These are phyloP conservation scores for Chlorella sp. DNA, from an alignment of 139 green algal species.

Conservation along the genomic window DNA sequence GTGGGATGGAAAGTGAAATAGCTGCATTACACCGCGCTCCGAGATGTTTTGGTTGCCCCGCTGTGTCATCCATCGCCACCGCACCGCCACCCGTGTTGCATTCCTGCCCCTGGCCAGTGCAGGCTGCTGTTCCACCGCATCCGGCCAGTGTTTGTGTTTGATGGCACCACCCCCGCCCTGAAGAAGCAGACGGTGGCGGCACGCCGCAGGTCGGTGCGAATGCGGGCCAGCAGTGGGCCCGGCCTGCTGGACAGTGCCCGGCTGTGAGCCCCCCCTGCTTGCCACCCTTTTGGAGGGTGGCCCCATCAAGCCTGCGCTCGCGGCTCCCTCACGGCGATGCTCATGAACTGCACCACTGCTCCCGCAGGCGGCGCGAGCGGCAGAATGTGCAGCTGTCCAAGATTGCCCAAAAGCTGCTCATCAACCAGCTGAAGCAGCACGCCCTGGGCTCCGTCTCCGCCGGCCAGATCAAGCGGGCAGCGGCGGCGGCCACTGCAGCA, in stretches of 20 bases:
- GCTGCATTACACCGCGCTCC: no score
- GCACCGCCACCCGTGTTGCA: no score
- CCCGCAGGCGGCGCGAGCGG: constrained; percentile 71
- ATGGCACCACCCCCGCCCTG: constrained; percentile 92
- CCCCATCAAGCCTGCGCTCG: no score
- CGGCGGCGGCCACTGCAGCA: background rate
- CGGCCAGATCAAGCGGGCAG: background rate
- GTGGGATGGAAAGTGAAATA: no score
- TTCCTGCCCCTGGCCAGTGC: background rate
- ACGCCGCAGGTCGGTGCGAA: constrained; percentile 43
- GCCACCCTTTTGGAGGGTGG: no score
- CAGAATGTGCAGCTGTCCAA: constrained; percentile 74
- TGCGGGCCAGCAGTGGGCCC: no score
- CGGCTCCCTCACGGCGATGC: no score
- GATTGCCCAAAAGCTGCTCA: constrained; percentile 94
- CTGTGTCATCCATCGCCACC: no score
- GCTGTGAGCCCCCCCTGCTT: no score
- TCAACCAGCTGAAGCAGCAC: constrained; percentile 86
- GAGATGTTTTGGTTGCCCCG: no score
- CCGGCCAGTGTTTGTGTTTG: constrained; percentile 97
- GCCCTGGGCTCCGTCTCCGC: constrained; percentile 21
- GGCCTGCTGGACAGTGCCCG: no score
- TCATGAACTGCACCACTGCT: no score
- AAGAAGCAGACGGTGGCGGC: constrained; percentile 89
- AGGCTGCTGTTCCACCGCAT: constrained; percentile 95